phyloP scores from a whole-genome alignment of 2,329 filamentous ascomycete species.

The Sporothrix protearum region DNA sequence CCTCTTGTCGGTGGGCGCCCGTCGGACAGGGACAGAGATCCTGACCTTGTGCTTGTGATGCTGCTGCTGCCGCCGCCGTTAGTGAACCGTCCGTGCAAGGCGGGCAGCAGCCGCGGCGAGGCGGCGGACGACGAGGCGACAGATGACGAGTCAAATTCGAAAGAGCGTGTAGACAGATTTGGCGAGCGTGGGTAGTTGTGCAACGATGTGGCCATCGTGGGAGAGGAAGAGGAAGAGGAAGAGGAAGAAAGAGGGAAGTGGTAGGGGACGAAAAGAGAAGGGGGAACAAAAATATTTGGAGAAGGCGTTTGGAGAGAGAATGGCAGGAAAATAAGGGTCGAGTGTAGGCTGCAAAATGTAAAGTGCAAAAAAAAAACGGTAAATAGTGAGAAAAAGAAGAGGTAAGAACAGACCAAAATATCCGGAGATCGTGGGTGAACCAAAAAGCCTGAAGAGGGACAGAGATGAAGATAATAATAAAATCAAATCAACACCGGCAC shows the following conservation, averaged over 20 bases:
- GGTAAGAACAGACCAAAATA: neutral
- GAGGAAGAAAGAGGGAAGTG: neutral
- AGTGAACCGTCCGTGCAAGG: constrained; percentile 40
- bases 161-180: constrained; percentile 58
- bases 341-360: neutral
- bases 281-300: neutral
- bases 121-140: constrained; percentile 61
- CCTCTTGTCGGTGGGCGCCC: constrained; percentile 15
- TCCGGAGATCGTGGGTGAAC: neutral
- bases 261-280: neutral
- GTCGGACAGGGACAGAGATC: constrained; percentile 8
- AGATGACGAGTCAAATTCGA: constrained; percentile 63
- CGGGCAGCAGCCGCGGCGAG: constrained; percentile 52
- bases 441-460: neutral
- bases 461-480: neutral
- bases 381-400: neutral
- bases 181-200: constrained; percentile 61
- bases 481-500: neutral
- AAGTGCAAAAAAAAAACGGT: neutral
- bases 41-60: neutral
- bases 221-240: neutral
- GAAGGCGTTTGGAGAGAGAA: neutral
- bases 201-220: constrained; percentile 52
- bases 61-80: constrained; percentile 35
- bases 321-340: neutral